phyloP scores from a whole-genome alignment of 2,329 filamentous ascomycete species.

The Calonectria hongkongensis region DNA sequence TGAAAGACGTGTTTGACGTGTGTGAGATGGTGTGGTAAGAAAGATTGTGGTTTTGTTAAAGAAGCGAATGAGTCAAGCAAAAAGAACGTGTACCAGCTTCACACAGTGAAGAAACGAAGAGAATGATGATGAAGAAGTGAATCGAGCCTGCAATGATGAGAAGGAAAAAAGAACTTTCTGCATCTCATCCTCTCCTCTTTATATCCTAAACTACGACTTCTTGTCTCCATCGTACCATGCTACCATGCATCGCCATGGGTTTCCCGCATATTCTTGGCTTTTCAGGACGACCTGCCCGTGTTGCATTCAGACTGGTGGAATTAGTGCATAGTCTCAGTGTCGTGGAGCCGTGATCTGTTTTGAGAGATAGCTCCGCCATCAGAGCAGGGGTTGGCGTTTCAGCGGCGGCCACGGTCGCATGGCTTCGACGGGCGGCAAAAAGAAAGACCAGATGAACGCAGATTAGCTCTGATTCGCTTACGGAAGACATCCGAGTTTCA shows the following conservation, averaged over 20 bases:
- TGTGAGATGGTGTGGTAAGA: constrained; percentile 11
- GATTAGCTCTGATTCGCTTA: constrained; percentile 30
- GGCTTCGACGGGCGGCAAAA: constrained; percentile 44
- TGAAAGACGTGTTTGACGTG: not conserved
- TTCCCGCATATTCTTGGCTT: constrained; percentile 28
- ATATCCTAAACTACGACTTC: constrained; percentile 32
- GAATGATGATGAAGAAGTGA: constrained; percentile 36
- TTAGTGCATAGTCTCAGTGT: constrained; percentile 45
- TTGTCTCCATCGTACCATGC: not conserved
- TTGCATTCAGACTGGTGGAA: constrained; percentile 52
- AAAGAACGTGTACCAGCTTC: constrained; percentile 53
- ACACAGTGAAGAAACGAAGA: constrained; percentile 56
- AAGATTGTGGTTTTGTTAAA: constrained; percentile 18
- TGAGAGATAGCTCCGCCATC: constrained; percentile 43
- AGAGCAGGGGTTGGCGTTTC: constrained; percentile 36
- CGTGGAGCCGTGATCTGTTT: constrained; percentile 45
- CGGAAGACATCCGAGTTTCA: constrained; percentile 37
- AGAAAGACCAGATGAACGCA: constrained; percentile 26
- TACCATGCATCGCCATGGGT: not conserved
- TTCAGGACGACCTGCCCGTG: constrained; percentile 26
- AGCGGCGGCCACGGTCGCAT: constrained; percentile 26
- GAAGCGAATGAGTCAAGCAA: constrained; percentile 28
- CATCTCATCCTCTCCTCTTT: constrained; percentile 33
- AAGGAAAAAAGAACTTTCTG: constrained; percentile 2
- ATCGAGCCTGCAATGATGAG: constrained; percentile 46